Conservation (phyloP, 2,329 filamentous ascomycete species). For the Anisogramma anomala region DNA sequence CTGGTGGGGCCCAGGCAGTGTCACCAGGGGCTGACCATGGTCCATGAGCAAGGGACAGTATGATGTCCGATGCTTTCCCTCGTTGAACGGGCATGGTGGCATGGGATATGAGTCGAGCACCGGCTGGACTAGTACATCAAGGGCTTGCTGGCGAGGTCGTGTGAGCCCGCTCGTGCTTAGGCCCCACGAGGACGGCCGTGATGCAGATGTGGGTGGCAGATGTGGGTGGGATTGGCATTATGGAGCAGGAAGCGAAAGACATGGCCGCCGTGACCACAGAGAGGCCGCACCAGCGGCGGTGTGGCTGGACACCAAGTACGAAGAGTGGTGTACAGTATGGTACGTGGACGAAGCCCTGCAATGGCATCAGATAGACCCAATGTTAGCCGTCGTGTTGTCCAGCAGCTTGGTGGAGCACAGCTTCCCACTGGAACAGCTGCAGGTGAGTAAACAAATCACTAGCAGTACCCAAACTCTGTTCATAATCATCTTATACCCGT, state of each 20-base stretch:
- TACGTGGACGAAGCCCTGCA: no score
- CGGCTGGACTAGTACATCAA: conserved; percentile 1
- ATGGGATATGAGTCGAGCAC: conserved; percentile 2
- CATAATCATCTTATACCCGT: no score
- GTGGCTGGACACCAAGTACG: conserved; percentile 9
- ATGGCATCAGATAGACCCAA: no score
- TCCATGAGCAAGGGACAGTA: background rate
- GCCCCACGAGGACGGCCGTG: conserved; percentile 10
- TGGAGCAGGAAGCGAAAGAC: conserved; percentile 6
- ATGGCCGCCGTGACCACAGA: conserved; percentile 1
- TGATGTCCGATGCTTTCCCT: conserved; percentile 1
- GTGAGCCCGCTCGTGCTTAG: conserved; percentile 7
- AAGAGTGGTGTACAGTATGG: no score
- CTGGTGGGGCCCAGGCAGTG: background rate
- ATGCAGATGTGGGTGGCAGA: conserved; percentile 12
- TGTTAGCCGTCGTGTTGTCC: no score
- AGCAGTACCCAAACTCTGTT: no score
- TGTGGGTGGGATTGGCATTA: conserved; percentile 10
- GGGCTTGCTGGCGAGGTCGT: conserved; percentile 7
- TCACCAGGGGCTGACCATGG: background rate
- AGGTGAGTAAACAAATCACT: no score
- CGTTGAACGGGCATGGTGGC: conserved; percentile 9
- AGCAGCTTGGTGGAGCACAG: no score
- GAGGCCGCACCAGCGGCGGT: conserved; percentile 3
- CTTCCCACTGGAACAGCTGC: no score